These are phyloP conservation scores for Eimeria sp. DNA, from an alignment of 169 alveolate genomes.

Conservation along the genomic window DNA sequence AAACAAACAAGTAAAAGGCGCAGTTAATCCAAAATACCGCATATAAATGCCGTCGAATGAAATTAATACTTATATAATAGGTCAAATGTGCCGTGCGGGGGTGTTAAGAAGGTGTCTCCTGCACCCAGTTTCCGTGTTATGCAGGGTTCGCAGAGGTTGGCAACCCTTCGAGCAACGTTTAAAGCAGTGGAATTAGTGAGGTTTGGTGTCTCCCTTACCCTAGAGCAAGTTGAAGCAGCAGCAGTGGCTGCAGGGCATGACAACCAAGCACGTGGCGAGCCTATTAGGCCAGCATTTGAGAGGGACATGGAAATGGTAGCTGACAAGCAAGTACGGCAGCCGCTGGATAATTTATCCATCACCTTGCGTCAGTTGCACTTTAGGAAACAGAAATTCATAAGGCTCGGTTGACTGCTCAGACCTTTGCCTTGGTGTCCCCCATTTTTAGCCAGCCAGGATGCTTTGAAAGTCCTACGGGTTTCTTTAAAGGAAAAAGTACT, in stretches of 20 bases:
- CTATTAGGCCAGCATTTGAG: constrained; percentile 48
- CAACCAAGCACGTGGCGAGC: constrained; percentile 20
- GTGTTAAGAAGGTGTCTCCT: background rate
- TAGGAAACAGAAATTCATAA: background rate
- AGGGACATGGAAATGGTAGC: constrained; percentile 36
- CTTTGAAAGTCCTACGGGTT: background rate
- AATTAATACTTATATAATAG: too few species aligned
- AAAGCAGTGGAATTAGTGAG: constrained; percentile 57
- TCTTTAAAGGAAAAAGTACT: background rate
- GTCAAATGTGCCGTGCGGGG: background rate
- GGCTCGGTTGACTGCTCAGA: background rate
- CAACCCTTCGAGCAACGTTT: constrained; percentile 45
- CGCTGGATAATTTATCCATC: background rate
- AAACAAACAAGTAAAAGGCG: constrained; percentile 21
- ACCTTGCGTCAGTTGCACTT: background rate
- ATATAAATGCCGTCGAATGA: background rate
- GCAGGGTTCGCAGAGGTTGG: constrained; percentile 63
- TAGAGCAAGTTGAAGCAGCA: constrained; percentile 71
- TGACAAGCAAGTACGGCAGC: constrained; percentile 33
- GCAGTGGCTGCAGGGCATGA: constrained; percentile 53
- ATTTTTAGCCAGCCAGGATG: background rate
- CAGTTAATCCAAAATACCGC: background rate
- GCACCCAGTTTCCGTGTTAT: background rate
- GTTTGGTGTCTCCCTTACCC: constrained; percentile 40
- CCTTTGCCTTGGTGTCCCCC: background rate